Conservation (phyloP, 352 stramenopile species). For the Blastocystis sp. region DNA sequence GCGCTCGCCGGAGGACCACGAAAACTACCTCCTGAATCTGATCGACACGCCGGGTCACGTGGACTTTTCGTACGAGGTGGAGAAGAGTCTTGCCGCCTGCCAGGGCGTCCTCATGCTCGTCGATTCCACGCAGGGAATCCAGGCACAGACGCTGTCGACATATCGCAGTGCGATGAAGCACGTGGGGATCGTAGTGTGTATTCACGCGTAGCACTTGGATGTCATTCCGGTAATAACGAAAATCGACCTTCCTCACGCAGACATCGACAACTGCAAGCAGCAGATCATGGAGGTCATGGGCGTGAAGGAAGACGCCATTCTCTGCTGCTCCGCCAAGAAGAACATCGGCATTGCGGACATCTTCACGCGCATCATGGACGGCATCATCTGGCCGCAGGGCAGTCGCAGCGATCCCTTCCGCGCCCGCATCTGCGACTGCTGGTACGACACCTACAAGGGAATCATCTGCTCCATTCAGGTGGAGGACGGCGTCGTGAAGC, state of each 20-base stretch:
- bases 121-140: slow-evolving; percentile 93
- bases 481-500: slow-evolving; percentile 55
- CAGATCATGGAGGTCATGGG: slow-evolving; percentile 73
- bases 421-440: slow-evolving; percentile 70
- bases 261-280: slow-evolving; percentile 80
- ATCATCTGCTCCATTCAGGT: slow-evolving; percentile 75
- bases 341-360: slow-evolving; percentile 73
- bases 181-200: slow-evolving; percentile 21
- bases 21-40: slow-evolving; percentile 92
- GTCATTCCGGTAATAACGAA: slow-evolving; percentile 96
- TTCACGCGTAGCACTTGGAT: slow-evolving; percentile 82
- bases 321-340: slow-evolving; percentile 68
- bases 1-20: slow-evolving; percentile 76
- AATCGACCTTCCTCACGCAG: slow-evolving; percentile 93
- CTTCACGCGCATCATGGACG: slow-evolving; percentile 68
- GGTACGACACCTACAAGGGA: slow-evolving; percentile 74
- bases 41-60: slow-evolving; percentile 95
- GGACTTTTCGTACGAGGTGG: slow-evolving; percentile 98
- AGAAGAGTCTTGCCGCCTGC: slow-evolving; percentile 90
- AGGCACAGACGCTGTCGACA: slow-evolving; percentile 95
- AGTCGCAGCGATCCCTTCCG: slow-evolving; percentile 23
- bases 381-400: slow-evolving; percentile 67
- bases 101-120: slow-evolving; percentile 96
- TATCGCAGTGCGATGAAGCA: slow-evolving; percentile 93
- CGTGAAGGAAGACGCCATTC: slow-evolving; percentile 39